Conservation (phyloP, 2,329 filamentous ascomycete genomes). For the Arthrobotrys musiformis region DNA sequence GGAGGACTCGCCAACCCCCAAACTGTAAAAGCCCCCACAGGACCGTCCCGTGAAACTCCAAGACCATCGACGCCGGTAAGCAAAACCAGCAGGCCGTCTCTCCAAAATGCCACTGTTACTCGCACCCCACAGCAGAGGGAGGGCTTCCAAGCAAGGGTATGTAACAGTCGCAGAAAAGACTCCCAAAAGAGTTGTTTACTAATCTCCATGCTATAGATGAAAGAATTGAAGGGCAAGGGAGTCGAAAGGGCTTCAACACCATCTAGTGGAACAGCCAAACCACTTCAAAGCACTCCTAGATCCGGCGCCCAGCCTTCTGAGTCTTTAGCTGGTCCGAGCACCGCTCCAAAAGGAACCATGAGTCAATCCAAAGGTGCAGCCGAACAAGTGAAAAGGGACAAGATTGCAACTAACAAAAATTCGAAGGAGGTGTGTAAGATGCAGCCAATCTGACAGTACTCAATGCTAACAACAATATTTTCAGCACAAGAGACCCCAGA, state of each 20-base stretch:
- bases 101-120: not conserved
- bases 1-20: conserved; percentile 4
- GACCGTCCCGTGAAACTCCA: no score
- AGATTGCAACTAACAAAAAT: not conserved
- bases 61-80: not conserved
- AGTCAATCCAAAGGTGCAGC: not conserved
- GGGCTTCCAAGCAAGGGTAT: not conserved
- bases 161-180: not conserved
- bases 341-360: not conserved
- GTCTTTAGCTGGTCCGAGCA: not conserved
- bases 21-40: no score
- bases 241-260: not conserved
- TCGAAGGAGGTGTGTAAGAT: not conserved
- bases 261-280: not conserved
- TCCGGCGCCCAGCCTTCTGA: not conserved
- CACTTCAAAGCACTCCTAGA: not conserved
- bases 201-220: not conserved
- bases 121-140: not conserved
- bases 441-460: not conserved
- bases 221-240: not conserved
- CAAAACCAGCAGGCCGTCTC: not conserved
- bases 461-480: not conserved
- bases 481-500: not conserved
- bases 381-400: not conserved
- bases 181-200: not conserved